These are phyloP conservation scores for Penicillium salamii DNA, from an alignment of 495 filamentous ascomycete genomes.

Conservation along the genomic window DNA sequence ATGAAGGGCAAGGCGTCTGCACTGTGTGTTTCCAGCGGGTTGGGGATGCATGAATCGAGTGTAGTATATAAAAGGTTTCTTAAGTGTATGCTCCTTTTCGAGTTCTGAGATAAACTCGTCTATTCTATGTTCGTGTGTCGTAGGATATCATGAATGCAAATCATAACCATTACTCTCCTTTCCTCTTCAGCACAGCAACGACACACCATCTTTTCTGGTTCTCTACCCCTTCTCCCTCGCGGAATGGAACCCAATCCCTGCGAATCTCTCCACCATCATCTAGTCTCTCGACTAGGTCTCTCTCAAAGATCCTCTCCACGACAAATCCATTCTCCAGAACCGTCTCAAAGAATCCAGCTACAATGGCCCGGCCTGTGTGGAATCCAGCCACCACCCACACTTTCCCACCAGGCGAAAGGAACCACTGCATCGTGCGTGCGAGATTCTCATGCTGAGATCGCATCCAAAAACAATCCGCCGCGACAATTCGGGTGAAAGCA, in stretches of 20 bases:
- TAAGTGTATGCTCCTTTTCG: too few relatives aligned
- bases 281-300: slow-evolving; percentile 59
- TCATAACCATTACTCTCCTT: slow-evolving; percentile 7
- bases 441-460: slow-evolving; percentile 71
- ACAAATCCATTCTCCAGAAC: slow-evolving; percentile 56
- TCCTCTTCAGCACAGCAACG: slow-evolving; percentile 59
- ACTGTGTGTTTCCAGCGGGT: slow-evolving; percentile 67
- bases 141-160: slow-evolving; percentile 1
- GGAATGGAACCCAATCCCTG: slow-evolving; percentile 55
- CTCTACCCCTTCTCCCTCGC: slow-evolving; percentile 61
- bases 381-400: slow-evolving; percentile 74
- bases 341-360: slow-evolving; percentile 70
- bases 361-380: slow-evolving; percentile 75
- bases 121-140: not conserved
- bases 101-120: too few relatives aligned
- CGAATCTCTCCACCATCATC: slow-evolving; percentile 53
- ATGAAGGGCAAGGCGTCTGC: slow-evolving; percentile 79
- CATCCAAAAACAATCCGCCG: slow-evolving; percentile 89
- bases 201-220: slow-evolving; percentile 76
- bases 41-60: slow-evolving; percentile 1
- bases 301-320: slow-evolving; percentile 70
- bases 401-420: slow-evolving; percentile 57
- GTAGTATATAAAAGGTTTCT: not conserved
- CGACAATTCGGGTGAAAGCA: slow-evolving; percentile 66
- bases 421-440: slow-evolving; percentile 64